These are phyloP conservation scores for Kitagawia praeruptora DNA, from an alignment of 129 eudicot species.

Conservation along the genomic window DNA sequence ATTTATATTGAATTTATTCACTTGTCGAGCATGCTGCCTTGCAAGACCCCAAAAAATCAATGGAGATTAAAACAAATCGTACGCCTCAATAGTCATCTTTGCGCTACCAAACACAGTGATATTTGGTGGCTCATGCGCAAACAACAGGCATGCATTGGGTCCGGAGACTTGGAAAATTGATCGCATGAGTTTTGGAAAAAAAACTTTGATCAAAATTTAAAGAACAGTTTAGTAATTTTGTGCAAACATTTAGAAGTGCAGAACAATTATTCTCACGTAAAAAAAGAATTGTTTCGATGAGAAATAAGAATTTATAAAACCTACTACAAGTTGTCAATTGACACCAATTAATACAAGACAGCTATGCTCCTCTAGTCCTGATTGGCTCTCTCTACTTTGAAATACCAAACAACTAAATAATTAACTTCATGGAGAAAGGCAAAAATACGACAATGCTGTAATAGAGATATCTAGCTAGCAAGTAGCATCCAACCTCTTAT, in stretches of 20 bases:
- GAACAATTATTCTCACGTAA: no score
- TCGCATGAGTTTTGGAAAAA: no score
- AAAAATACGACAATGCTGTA: not conserved
- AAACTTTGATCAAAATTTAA: no score
- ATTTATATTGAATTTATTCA: not conserved
- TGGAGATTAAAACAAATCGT: not conserved
- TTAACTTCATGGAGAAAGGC: not conserved
- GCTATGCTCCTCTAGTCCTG: not conserved
- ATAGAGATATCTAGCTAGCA: not conserved
- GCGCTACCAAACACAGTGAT: not conserved
- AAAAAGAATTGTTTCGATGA: no score
- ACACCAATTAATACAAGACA: not conserved
- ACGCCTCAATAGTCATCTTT: not conserved
- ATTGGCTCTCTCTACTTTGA: not conserved
- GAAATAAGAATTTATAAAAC: no score
- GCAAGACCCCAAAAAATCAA: not conserved
- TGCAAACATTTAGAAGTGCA: no score
- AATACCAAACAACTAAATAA: not conserved
- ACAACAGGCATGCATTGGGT: not conserved
- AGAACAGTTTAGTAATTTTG: no score
- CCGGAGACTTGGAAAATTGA: not conserved
- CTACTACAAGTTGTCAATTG: not conserved
- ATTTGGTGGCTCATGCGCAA: not conserved
- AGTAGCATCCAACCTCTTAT: not conserved
- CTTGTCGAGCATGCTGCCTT: slow-evolving; percentile 2